Evolutionary conservation across 768 basidiomycete genomes (phyloP), one percentile per base, ranked within the genome.

Genomic region (Boletus pseudo-olivaceus): DNA sequence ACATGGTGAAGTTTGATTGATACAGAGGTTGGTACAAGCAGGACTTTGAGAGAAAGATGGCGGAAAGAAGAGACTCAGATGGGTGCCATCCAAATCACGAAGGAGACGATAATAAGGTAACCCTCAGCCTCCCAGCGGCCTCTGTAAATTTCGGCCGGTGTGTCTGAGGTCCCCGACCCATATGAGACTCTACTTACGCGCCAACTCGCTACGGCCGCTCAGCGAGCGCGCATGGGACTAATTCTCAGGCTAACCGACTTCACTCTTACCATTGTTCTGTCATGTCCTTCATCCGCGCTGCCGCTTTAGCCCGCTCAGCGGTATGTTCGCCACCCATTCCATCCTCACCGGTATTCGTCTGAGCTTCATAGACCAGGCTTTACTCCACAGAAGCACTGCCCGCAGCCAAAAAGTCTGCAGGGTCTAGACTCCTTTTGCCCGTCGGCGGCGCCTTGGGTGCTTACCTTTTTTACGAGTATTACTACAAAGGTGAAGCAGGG

Each of bases 391-490:
- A 76, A 19, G 56, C 76, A 38, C 60, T n/a, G n/a, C n/a, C 77
- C 41, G 61, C 75, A 40, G 73, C 76, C 49, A 80, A 78, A 64
- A 67, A 77, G 34, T 82, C 76, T 32, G 82, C 79, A 57, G 66
- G 76, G 14, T 79, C 81, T 1, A 67, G 73, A 53, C 76, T 75
- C 61, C 63, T 85, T 40, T 66, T 78, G 23, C 52, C 64, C 9
- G 38, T 47, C 14, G 49, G 44, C 42, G 82, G 78, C 46, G 75
- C 74, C 7, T 11, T 56, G 32, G 48, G 82, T 80, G 63, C 63
- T 73, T 35, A 74, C 67, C 38, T 77, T 74, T 29, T 66, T 75
- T 83, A 81, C 60, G 64, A 80, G 45, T 88, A 86, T 71, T 71
- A 84, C 54, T 66, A 66, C 51, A 55, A 58, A 26, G 51, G 59